Evolutionary conservation across 441 rosid species (phyloP), one percentile per base, ranked within the genome.

Genomic region (Populus hybrid): DNA sequence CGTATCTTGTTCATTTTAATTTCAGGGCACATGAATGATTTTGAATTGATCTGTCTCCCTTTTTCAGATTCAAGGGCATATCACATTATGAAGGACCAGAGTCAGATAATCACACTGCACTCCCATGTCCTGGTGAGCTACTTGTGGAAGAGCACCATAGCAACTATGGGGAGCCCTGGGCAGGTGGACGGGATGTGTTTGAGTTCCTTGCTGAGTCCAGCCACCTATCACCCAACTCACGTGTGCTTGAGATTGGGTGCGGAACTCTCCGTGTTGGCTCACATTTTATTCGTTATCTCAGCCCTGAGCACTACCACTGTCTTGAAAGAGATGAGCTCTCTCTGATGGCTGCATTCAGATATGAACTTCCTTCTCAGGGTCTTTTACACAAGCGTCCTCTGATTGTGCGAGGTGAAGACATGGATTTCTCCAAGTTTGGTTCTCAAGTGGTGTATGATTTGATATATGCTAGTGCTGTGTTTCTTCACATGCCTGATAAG

Each of bases 121-220:
- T 95, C 67, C 97, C 97, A 30, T 95, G 98, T 76, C 97, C 97
- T 0, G 95, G 97, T 50, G 99, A 92, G 89, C 97, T 95, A 50
- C 95, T 95, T 3, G 97, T 95, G 3, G 99, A 95, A 79, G 92
- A 95, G 88, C 99, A 95, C 78, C 99, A 95, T 78, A 95, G 99
- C 86, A 90, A 95, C 84, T 95, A 95, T n/a, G 97, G 98, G 64
- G 99, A 95, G 79, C 97, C 97, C 10, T 95, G 99, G 99, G 97
- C 98, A 0, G 98, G 99, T 77, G 99, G 98, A 8, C 87, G 97
- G 11, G 97, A 95, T 68, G 95, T 95, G 78, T 92, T 92, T 72
- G 98, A 95, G 86, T 95, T 91, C 84, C 92, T 95, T 21, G 97
- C 97, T 18, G 90, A 88, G 76, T 84, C 95, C 63, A 73, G 86